phyloP scores from a whole-genome alignment of 2,329 filamentous ascomycete genomes.

The Paracoccidioides brasiliensis region DNA sequence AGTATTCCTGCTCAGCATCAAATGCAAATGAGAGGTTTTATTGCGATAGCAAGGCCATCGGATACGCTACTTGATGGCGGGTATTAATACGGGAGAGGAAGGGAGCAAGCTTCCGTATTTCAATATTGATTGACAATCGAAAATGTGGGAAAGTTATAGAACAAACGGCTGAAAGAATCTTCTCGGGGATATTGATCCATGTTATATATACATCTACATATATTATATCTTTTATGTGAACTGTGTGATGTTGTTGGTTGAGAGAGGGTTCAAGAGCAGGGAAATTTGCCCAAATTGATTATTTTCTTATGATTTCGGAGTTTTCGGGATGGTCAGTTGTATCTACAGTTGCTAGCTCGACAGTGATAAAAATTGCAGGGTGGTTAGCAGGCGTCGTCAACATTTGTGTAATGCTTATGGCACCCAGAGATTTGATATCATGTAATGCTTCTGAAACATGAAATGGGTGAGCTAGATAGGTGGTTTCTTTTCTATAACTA shows the following conservation, averaged over 20 bases:
- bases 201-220: no score
- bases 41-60: not conserved
- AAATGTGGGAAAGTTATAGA: not conserved
- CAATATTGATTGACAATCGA: not conserved
- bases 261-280: no score
- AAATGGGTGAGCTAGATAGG: not conserved
- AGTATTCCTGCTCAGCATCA: not conserved
- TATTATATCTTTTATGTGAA: no score
- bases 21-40: not conserved
- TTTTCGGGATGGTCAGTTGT: not conserved
- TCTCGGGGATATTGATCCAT: no score
- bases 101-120: not conserved
- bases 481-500: not conserved
- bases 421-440: not conserved
- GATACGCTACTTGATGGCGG: not conserved
- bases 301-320: no score
- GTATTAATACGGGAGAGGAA: not conserved
- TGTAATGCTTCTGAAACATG: not conserved
- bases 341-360: not conserved
- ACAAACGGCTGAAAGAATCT: no score
- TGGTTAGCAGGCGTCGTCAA: not conserved
- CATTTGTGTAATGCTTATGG: no score
- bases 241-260: no score
- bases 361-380: not conserved
- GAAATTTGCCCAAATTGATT: no score